phyloP scores from a whole-genome alignment of 164 flowering plant species.

The Dillenia suffruticosa region DNA sequence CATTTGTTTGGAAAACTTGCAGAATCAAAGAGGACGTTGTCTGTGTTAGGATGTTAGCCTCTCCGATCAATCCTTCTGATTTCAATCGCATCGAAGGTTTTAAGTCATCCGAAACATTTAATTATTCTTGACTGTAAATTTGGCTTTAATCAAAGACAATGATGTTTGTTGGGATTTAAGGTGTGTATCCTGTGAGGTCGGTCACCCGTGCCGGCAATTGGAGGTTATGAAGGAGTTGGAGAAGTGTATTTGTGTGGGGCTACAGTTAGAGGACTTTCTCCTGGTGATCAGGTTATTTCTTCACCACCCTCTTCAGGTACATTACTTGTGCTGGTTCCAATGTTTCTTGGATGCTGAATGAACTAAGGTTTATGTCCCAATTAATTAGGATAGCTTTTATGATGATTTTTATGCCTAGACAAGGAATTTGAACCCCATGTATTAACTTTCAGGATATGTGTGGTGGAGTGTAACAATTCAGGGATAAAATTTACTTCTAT shows the following conservation, averaged over 20 bases:
- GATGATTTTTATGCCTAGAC: no score
- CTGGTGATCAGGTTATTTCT: slow-evolving; percentile 92
- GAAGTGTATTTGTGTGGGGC: slow-evolving; percentile 74
- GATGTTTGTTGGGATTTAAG: slow-evolving; percentile 26
- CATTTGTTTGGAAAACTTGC: slow-evolving; percentile 10
- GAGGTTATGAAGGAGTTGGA: slow-evolving; percentile 97
- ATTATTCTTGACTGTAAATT: no score
- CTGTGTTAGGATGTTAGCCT: slow-evolving; percentile 90
- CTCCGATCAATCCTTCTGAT: slow-evolving; percentile 96
- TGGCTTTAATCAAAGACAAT: no score
- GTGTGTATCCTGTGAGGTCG: slow-evolving; percentile 97
- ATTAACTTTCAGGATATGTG: no score
- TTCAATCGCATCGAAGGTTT: slow-evolving; percentile 89
- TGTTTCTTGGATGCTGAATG: neutral
- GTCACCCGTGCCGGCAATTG: slow-evolving; percentile 85
- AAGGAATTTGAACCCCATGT: no score
- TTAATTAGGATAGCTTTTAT: no score
- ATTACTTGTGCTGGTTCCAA: slow-evolving; percentile 1
- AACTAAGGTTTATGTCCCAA: no score
- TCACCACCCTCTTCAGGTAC: slow-evolving; percentile 88
- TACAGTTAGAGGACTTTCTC: slow-evolving; percentile 59
- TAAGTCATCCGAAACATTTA: no score
- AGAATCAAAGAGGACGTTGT: slow-evolving; percentile 79
- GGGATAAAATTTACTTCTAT: no score
- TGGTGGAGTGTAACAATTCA: no score